Base-by-base conservation (phyloP, 371 early-diverging fungal genomes). In the Apophysomyces elegans region DNA sequence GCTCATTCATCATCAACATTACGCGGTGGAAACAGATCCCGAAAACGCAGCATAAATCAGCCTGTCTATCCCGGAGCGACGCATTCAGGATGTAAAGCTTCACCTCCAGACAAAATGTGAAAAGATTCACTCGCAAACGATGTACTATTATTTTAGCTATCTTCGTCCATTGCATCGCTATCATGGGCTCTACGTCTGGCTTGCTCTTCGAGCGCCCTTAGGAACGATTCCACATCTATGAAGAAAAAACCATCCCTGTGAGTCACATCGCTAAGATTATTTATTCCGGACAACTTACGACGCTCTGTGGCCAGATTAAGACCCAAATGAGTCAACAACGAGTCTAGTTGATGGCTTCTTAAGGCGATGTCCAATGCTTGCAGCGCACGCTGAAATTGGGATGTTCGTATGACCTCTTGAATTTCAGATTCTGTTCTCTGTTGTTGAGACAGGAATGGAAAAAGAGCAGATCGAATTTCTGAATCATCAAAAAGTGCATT, bases 161-260 rank as follows among this genome's bases (percentile, higher is more conserved):
- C 71, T 57, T 76, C 75, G 7, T 80, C 81, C 78, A 80, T 80
- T 13, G 73, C 70, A 67, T 77, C 76, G 11, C 76, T 44, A n/a
- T 70, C 61, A 8, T 66, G 57, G 5, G 60, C 41, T 56, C 79
- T 79, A 59, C 74, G 74, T 62, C 74, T 74, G n/a, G 82, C 88
- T 72, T 91, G 87, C 46, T 83, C 77, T 64, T 86, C 81, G 62
- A 90, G 83, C 5, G 90, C 89, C 1, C 74, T 68, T 58, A 92
- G 73, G 65, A 92, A 91, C 0, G 88, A 86, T 47, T 84, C 88
- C 2, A 91, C 89, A 41, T 90, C 88, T 88, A 69, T 14, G 2
- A 26, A 26, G 18, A 26, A 26, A 26, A 26, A 26, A 2, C 2
- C 21, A 36, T 6, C 32, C 50, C 18, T 12, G 56, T 44, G 21